Evolutionary conservation across 257 asterid species (phyloP).

Genomic region (Paulownia fortunei): DNA sequence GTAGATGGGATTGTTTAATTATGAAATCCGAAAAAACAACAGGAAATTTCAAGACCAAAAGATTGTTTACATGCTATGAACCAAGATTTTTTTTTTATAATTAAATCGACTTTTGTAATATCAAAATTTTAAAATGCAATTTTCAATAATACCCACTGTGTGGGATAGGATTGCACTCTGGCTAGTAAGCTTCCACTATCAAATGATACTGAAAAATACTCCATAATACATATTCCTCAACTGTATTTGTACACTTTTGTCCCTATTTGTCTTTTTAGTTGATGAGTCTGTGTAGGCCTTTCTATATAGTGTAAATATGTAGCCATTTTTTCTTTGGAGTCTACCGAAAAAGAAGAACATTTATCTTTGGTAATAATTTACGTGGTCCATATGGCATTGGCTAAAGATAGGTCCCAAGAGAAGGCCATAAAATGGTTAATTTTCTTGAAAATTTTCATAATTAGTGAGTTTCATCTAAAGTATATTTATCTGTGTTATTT

Average conservation of each 20-base stretch:
- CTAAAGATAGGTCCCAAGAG: slow-evolving; percentile 8
- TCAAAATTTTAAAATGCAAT: background rate
- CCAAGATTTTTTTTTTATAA: too few species aligned
- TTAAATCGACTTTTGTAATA: too few species aligned
- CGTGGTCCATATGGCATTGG: slow-evolving; percentile 36
- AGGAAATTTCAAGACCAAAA: too few species aligned
- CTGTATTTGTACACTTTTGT: background rate
- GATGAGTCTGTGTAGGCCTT: background rate
- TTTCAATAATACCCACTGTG: background rate
- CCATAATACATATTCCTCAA: background rate
- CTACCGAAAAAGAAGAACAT: slow-evolving; percentile 15
- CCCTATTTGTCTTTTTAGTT: background rate
- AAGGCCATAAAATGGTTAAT: background rate
- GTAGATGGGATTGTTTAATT: background rate
- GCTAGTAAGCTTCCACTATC: slow-evolving; percentile 1
- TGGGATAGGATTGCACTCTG: background rate
- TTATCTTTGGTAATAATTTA: slow-evolving; percentile 29
- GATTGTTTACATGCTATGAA: too few species aligned
- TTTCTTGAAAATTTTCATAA: background rate
- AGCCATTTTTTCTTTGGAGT: slow-evolving; percentile 13
- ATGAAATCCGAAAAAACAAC: too few species aligned
- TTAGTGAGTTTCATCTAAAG: too few species aligned
- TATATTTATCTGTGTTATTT: too few species aligned
- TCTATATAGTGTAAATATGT: background rate
- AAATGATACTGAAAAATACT: background rate